Conservation (phyloP, 345 rosid genomes). For the Brassica rapa region DNA sequence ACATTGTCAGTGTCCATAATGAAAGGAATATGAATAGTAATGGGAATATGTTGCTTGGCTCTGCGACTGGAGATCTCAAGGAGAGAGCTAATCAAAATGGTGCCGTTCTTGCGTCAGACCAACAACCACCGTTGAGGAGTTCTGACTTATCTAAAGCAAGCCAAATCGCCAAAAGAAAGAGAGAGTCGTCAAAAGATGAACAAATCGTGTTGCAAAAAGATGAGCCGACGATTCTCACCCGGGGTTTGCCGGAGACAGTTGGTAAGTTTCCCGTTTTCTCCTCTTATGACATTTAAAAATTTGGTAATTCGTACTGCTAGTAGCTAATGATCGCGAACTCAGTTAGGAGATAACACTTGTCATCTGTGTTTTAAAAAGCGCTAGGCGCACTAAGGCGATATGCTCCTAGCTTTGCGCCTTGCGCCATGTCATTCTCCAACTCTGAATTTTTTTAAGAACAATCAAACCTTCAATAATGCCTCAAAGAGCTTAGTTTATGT, state of each 20-base stretch:
- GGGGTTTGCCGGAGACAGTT: slow-evolving; percentile 42
- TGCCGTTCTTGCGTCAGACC: slow-evolving; percentile 47
- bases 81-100: slow-evolving; percentile 51
- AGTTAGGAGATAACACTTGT: background rate
- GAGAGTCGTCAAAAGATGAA: slow-evolving; percentile 32
- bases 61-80: slow-evolving; percentile 38
- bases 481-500: slow-evolving; percentile 11
- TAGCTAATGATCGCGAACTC: background rate
- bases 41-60: slow-evolving; percentile 34
- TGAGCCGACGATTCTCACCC: slow-evolving; percentile 27
- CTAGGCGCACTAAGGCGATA: no score
- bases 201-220: slow-evolving; percentile 20
- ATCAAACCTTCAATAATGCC: background rate
- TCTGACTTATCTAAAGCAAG: slow-evolving; percentile 29
- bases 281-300: background rate
- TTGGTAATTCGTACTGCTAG: background rate
- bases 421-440: background rate
- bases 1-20: slow-evolving; percentile 22
- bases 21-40: slow-evolving; percentile 16
- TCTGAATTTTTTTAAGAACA: background rate
- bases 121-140: slow-evolving; percentile 13
- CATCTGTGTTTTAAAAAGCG: no score
- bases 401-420: no score
- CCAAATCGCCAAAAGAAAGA: slow-evolving; percentile 37
- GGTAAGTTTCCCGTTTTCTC: slow-evolving; percentile 27